Evolutionary conservation across 1,139 yeast genomes (phyloP), one percentile per base, ranked within the genome.

Genomic region (Debaryomycetaceae sp.): DNA sequence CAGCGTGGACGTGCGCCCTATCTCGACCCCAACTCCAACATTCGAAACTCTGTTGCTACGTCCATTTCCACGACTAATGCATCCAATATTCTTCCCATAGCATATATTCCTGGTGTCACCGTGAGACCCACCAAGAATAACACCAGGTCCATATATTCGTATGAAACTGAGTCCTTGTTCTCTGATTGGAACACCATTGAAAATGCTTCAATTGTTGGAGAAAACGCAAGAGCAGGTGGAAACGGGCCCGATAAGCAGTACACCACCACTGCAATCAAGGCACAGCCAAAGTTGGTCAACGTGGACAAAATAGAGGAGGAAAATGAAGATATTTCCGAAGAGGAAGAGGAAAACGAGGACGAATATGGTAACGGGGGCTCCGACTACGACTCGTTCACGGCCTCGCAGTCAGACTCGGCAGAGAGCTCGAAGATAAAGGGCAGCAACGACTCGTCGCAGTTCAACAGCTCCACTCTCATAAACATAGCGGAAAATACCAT

Each of bases 91-190:
- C 77, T 90, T 49, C 97, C 97, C n/a, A 85, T 90, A 51, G 96
- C 96, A 2, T 90, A 90, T 61, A 88, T 90, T 48, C 97, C 97
- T 0, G 97, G 97, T 36, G 97, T 89, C 36, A 85, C 89, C 1
- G 83, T 82, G n/a, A 70, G 84, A 24, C 79, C 79, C 35, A 66
- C 78, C 38, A 65, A 70, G 54, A 63, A 78, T 64, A 63, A 74
- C 54, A 68, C 81, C 54, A 58, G 74, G 41, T 68, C 75, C 37
- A 68, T 77, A 22, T 77, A 75, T 55, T 76, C 81, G 20, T 73
- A 68, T 51, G 79, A 75, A 43, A 61, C 73, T 31, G 82, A 78
- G 42, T 75, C 81, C 39, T 69, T 76, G 36, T 76, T 78, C 54
- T 74, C 81, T 38, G 84, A 78, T 54, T 60, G 72, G 52, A 69